phyloP scores from a whole-genome alignment of 2,329 filamentous ascomycete species.

The Nothopassalora personata region DNA sequence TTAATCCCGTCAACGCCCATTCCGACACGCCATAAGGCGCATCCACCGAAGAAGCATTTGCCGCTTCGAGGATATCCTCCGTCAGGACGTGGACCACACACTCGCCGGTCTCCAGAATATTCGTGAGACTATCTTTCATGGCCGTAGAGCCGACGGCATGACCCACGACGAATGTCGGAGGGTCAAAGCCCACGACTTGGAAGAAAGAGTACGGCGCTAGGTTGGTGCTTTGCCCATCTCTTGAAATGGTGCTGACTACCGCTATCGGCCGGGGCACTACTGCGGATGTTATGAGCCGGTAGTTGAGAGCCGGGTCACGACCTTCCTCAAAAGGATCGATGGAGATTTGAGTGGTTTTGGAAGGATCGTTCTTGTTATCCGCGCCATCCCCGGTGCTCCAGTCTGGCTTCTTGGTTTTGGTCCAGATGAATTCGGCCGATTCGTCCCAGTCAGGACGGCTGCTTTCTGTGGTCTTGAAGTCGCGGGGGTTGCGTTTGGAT shows the following conservation, averaged over 20 bases:
- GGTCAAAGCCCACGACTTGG: slow-evolving; percentile 24
- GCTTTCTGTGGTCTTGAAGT: slow-evolving; percentile 66
- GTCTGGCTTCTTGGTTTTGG: slow-evolving; percentile 54
- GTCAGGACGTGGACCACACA: slow-evolving; percentile 21
- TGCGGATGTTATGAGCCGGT: slow-evolving; percentile 80
- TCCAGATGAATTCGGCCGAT: slow-evolving; percentile 48
- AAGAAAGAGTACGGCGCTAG: slow-evolving; percentile 30
- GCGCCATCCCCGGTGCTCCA: slow-evolving; percentile 62
- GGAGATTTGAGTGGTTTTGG: slow-evolving; percentile 55
- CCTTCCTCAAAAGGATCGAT: slow-evolving; percentile 73
- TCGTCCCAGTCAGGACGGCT: slow-evolving; percentile 57
- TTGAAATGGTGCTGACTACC: slow-evolving; percentile 16
- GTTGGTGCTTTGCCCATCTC: slow-evolving; percentile 20
- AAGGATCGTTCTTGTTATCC: slow-evolving; percentile 47
- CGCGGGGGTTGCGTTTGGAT: slow-evolving; percentile 58
- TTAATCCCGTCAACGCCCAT: slow-evolving; percentile 69
- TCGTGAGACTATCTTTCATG: slow-evolving; percentile 22
- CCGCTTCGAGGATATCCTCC: slow-evolving; percentile 20
- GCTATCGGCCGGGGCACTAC: slow-evolving; percentile 19
- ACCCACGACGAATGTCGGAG: slow-evolving; percentile 18
- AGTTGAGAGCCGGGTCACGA: slow-evolving; percentile 65
- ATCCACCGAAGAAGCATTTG: slow-evolving; percentile 65
- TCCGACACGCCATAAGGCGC: slow-evolving; percentile 68
- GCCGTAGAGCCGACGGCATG: slow-evolving; percentile 11
- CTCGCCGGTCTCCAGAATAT: slow-evolving; percentile 24